Conservation (phyloP, 805 yeast species). For the Lipomyces yamadae region DNA sequence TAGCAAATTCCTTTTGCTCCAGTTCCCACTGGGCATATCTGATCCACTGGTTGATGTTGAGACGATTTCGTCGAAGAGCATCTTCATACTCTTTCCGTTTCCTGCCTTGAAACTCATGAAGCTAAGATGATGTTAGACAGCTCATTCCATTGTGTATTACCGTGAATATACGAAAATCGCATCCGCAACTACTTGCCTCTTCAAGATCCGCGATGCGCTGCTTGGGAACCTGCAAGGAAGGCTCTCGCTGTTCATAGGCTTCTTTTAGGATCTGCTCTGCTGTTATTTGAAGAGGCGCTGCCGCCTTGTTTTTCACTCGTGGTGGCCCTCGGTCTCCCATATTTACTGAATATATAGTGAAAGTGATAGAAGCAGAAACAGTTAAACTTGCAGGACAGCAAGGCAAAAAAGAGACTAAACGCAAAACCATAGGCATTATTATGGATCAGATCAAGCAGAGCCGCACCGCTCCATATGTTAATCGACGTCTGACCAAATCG, state of each 20-base stretch:
- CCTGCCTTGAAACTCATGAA: slow-evolving; percentile 71
- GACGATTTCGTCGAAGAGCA: slow-evolving; percentile 81
- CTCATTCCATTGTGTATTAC: neutral
- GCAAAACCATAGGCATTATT: neutral
- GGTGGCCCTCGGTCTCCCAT: slow-evolving; percentile 40
- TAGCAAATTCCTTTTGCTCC: slow-evolving; percentile 72
- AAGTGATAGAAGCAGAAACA: neutral
- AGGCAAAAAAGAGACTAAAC: no score
- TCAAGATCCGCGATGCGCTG: slow-evolving; percentile 69
- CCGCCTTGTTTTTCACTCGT: slow-evolving; percentile 49
- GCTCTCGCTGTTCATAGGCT: slow-evolving; percentile 58
- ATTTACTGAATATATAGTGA: neutral
- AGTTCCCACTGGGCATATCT: slow-evolving; percentile 88
- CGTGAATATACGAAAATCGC: neutral
- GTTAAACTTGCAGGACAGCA: neutral
- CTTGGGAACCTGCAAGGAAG: slow-evolving; percentile 50
- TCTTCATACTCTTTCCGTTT: slow-evolving; percentile 84
- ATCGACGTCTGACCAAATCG: neutral
- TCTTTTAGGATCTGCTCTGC: slow-evolving; percentile 68
- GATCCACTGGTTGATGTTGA: slow-evolving; percentile 86
- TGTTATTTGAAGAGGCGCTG: slow-evolving; percentile 61
- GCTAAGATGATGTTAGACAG: slow-evolving; percentile 36
- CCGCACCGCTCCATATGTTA: neutral
- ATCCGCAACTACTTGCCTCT: slow-evolving; percentile 49
- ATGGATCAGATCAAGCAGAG: neutral